Evolutionary conservation across 768 basidiomycete species (phyloP).

Genomic region (Thelephora aurantiotincta): DNA sequence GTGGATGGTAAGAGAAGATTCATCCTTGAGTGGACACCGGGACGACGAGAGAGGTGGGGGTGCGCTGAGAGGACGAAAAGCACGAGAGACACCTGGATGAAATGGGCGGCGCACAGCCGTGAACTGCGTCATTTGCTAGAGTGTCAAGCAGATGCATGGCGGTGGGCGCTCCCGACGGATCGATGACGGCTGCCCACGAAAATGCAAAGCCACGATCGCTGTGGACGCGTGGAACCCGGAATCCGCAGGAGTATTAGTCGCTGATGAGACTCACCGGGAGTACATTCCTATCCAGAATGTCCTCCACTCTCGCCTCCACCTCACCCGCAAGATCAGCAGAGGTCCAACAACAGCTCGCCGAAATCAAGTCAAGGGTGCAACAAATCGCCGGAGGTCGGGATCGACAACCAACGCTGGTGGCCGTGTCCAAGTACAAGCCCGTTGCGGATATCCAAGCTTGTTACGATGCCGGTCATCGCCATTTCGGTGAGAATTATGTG

Average conservation of each 20-base stretch:
- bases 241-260: no score
- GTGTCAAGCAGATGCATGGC: no score
- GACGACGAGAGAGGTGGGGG: not conserved
- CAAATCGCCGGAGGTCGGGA: slow-evolving; percentile 11
- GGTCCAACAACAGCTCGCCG: slow-evolving; percentile 35
- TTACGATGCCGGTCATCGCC: slow-evolving; percentile 66
- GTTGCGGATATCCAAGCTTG: slow-evolving; percentile 75
- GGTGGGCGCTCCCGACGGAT: no score
- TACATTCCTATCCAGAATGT: not conserved
- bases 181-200: no score
- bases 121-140: no score
- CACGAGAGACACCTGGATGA: no score
- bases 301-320: slow-evolving; percentile 9
- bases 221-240: no score
- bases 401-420: slow-evolving; percentile 41
- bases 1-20: not conserved
- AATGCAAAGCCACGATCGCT: no score
- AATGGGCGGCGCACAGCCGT: no score
- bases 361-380: slow-evolving; percentile 35
- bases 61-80: not conserved
- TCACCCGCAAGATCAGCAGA: slow-evolving; percentile 33
- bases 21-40: not conserved
- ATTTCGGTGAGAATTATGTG: slow-evolving; percentile 98
- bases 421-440: slow-evolving; percentile 91
- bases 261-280: not conserved